Percentiles rank a stretch among this genome's conserved stretches.
Conservation (phyloP, 2,329 filamentous ascomycete species). For the Alternaria sp. region DNA sequence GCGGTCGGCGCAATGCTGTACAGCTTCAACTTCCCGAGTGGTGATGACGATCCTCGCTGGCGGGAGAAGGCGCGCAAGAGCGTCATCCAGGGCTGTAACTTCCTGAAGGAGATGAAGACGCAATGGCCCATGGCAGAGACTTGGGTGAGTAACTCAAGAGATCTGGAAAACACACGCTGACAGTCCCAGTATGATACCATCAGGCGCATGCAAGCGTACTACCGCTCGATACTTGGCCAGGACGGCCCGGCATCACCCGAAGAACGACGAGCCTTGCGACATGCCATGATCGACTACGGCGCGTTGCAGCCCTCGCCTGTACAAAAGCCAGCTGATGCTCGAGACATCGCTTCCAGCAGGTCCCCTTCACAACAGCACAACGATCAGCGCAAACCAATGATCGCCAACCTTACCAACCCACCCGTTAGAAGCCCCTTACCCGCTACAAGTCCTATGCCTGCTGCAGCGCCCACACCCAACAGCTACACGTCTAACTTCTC, state of each 20-base stretch:
- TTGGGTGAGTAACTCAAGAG: constrained; percentile 33
- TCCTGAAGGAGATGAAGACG: constrained; percentile 50
- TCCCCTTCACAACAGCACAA: constrained; percentile 7
- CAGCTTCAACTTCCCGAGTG: constrained; percentile 47
- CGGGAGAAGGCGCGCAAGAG: constrained; percentile 41
- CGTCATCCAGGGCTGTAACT: constrained; percentile 47
- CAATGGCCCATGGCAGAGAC: constrained; percentile 52
- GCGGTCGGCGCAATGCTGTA: constrained; percentile 51
- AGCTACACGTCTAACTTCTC: constrained; percentile 25
- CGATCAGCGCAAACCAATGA: constrained; percentile 14
- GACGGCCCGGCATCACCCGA: constrained; percentile 45
- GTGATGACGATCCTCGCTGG: constrained; percentile 44
- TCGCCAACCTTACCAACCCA: constrained; percentile 13
- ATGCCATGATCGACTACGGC: constrained; percentile 51
- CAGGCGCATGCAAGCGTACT: constrained; percentile 52
- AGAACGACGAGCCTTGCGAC: constrained; percentile 46
- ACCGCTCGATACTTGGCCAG: constrained; percentile 45
- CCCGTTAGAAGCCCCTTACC: constrained; percentile 20
- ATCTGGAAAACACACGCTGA: background rate
- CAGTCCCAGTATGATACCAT: constrained; percentile 47
- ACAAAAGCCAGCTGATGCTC: constrained; percentile 39
- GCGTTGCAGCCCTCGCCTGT: constrained; percentile 50
- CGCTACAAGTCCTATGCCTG: constrained; percentile 24
- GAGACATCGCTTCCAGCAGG: constrained; percentile 14
- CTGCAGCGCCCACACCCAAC: constrained; percentile 33